Evolutionary conservation across 305 asterid genomes (phyloP).

Genomic region (Euphrasia arctica): DNA sequence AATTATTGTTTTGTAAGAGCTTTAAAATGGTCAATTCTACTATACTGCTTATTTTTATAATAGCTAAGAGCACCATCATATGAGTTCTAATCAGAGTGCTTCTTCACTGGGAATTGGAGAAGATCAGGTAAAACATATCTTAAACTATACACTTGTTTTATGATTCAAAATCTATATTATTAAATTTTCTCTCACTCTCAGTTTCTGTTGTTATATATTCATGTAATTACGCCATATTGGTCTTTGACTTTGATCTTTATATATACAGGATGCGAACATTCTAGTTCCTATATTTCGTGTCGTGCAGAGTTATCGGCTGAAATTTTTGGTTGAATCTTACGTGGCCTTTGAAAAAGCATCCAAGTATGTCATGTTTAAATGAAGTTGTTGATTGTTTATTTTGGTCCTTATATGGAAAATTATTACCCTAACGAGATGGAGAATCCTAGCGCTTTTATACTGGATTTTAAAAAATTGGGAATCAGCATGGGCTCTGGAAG

Average conservation of each 20-base stretch:
- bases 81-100: conserved; percentile 3
- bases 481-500: conserved; percentile 95
- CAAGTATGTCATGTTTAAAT: conserved; percentile 52
- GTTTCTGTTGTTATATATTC: too few species aligned
- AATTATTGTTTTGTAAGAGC: not conserved
- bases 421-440: conserved; percentile 51
- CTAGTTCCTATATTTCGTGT: conserved; percentile 73
- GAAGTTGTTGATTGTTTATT: conserved; percentile 17
- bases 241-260: conserved; percentile 25
- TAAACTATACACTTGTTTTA: too few species aligned
- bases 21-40: not conserved
- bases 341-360: conserved; percentile 83
- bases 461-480: conserved; percentile 98
- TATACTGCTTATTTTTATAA: not conserved
- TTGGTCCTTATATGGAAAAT: conserved; percentile 41
- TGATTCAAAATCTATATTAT: too few species aligned
- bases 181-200: too few species aligned
- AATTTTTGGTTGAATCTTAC: conserved; percentile 68
- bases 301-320: conserved; percentile 69
- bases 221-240: not conserved
- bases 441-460: conserved; percentile 79
- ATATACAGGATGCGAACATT: conserved; percentile 68
- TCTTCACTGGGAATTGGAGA: conserved; percentile 7
- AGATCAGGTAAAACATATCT: not conserved
- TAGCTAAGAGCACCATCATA: not conserved